phyloP scores from a whole-genome alignment of 306 rosid species.

The Cucumis hystrix region DNA sequence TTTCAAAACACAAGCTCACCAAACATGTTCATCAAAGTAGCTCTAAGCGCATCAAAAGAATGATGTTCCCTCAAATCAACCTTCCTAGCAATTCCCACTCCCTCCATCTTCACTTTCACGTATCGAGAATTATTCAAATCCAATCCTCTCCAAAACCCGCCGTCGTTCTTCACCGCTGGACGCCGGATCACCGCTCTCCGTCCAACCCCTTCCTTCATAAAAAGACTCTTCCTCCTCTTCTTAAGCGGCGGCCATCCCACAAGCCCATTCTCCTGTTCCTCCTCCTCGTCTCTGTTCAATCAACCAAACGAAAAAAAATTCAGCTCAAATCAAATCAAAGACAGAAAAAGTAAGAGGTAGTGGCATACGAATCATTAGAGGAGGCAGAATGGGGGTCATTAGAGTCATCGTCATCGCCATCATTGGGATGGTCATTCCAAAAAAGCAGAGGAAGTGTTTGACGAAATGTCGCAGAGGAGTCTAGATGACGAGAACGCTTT shows the following conservation, averaged over 20 bases:
- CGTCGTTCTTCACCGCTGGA: slow-evolving; percentile 6
- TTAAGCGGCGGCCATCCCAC: slow-evolving; percentile 84
- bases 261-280: slow-evolving; percentile 17
- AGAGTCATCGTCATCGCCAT: slow-evolving; percentile 17
- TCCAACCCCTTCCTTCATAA: neutral
- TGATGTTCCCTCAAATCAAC: slow-evolving; percentile 39
- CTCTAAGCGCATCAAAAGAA: slow-evolving; percentile 32
- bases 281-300: slow-evolving; percentile 20
- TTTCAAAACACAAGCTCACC: slow-evolving; percentile 9
- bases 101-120: slow-evolving; percentile 93
- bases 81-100: slow-evolving; percentile 69
- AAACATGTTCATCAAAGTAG: slow-evolving; percentile 63
- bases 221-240: slow-evolving; percentile 37
- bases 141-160: slow-evolving; percentile 5
- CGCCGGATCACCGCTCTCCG: neutral
- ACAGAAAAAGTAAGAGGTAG: neutral
- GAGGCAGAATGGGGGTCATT: neutral
- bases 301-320: neutral
- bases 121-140: slow-evolving; percentile 14
- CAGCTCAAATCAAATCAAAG: neutral
- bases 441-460: slow-evolving; percentile 51
- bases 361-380: slow-evolving; percentile 11
- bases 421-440: slow-evolving; percentile 28
- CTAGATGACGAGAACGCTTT: slow-evolving; percentile 23
- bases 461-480: slow-evolving; percentile 8